Percentiles rank a stretch among this genome's conserved stretches.
These are phyloP conservation scores for Tricholoma matsutake DNA, from an alignment of 768 basidiomycete species.

Conservation along the genomic window DNA sequence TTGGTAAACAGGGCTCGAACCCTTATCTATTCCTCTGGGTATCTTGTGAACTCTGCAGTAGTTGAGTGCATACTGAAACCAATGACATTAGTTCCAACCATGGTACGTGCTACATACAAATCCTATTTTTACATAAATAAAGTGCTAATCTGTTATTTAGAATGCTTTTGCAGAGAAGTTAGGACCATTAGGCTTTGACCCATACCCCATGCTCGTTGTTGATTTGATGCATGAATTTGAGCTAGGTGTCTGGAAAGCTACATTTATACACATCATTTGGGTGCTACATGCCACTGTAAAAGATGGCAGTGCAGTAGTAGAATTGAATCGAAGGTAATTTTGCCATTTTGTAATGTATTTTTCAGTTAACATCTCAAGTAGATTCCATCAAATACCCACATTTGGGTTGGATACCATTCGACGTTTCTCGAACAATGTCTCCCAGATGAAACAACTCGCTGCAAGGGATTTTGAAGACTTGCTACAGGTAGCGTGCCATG, in stretches of 20 bases:
- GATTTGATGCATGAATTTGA: constrained; percentile 40
- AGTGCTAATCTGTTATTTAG: too few relatives aligned
- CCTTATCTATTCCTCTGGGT: too few relatives aligned
- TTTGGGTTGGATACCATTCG: constrained; percentile 13
- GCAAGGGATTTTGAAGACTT: constrained; percentile 23
- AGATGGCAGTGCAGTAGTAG: constrained; percentile 19
- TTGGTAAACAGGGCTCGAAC: too few relatives aligned
- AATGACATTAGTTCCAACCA: too few relatives aligned
- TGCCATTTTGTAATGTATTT: too few relatives aligned
- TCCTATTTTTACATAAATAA: too few relatives aligned
- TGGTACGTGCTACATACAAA: too few relatives aligned
- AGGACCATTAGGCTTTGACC: constrained; percentile 17
- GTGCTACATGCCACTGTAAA: constrained; percentile 26
- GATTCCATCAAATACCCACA: background rate
- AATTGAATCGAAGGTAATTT: constrained; percentile 29
- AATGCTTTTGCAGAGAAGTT: too few relatives aligned
- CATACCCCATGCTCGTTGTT: constrained; percentile 27
- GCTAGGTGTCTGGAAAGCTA: constrained; percentile 35
- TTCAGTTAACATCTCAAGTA: background rate
- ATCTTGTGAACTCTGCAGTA: too few relatives aligned
- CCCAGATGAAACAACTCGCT: constrained; percentile 22
- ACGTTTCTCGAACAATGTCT: constrained; percentile 15
- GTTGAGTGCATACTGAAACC: too few relatives aligned
- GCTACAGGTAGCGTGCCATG: constrained; percentile 4
- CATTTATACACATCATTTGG: constrained; percentile 35